Evolutionary conservation across 371 early-diverging fungal species (phyloP), one percentile per base, ranked within the genome.

Genomic region (Blastocladiella emersonii): DNA sequence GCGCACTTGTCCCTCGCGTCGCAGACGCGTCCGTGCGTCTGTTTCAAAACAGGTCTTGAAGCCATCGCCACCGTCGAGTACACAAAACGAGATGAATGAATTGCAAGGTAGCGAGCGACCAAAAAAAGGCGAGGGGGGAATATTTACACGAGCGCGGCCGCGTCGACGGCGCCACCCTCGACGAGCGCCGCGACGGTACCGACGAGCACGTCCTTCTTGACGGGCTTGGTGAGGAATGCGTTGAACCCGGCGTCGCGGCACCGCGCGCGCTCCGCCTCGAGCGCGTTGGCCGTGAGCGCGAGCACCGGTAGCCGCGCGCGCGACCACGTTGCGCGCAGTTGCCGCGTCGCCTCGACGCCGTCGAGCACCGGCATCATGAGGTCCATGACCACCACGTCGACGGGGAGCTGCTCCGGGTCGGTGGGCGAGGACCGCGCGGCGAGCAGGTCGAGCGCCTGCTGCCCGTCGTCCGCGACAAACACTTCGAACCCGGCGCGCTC

Each of bases 401-500:
- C 23, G 23, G 8, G 21, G 7, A 8, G 8, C n/a, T 2, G 25
- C 30, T n/a, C 27, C 43, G 44, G 13, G n/a, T 19, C 10, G 21
- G 23, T 8, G 35, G 41, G 19, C n/a, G 37, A 17, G n/a, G n/a
- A n/a, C n/a, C n/a, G n/a, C n/a, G 34, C 7, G 34, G 69, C 65
- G 34, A 53, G 19, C 23, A 63, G 34, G 5, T 68, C 69, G 51
- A 68, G 51, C 43, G 69, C 69, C 56, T 65, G 70, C 41, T 55
- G 44, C 7, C 69, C 69, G 41, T 69, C 36, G 55, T 69, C 63
- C 5, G 70, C 69, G n/a, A 61, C 48, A 17, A 41, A 59, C 1
- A 69, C 69, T 1, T 21, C 17, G 48, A 53, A 69, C 32, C 62
- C 65, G 41, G 61, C 64, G 45, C 49, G 27, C 19, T 34, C 23